Evolutionary conservation across 192 early-diverging fungal genomes (phyloP).

Genomic region (Entomortierella parvispora): DNA sequence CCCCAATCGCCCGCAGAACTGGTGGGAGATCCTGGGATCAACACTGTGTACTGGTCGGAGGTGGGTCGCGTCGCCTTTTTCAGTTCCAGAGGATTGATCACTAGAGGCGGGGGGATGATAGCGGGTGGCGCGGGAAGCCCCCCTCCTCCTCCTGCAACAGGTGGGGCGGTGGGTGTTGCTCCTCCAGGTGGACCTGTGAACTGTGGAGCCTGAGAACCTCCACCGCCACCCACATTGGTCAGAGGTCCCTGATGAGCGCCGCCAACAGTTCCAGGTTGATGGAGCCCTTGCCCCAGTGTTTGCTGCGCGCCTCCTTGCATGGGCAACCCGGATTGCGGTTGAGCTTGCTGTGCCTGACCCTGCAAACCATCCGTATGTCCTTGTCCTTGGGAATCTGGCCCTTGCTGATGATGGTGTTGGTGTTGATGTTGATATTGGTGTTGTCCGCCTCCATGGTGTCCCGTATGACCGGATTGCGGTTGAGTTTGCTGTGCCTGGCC

Average conservation of each 20-base stretch:
- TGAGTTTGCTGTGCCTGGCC: slow-evolving; percentile 9
- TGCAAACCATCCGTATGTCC: no score
- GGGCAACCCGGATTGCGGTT: no score
- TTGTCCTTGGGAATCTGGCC: no score
- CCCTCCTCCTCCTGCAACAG: no score
- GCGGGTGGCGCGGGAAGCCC: no score
- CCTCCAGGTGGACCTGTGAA: no score
- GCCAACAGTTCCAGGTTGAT: no score
- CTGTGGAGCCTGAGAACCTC: neutral
- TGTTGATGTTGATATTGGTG: neutral
- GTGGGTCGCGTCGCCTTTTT: neutral
- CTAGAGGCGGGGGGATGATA: no score
- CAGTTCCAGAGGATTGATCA: neutral
- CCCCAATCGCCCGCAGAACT: slow-evolving; percentile 5
- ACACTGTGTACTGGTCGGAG: slow-evolving; percentile 16
- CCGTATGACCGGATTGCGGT: neutral
- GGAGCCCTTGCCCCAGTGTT: slow-evolving; percentile 10
- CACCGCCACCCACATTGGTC: no score
- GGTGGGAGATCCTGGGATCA: slow-evolving; percentile 11
- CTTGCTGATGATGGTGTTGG: neutral
- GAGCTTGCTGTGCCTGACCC: slow-evolving; percentile 8
- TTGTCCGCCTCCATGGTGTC: neutral
- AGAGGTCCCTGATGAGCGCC: no score
- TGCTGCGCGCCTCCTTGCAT: neutral
- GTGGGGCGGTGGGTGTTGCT: no score